These are phyloP conservation scores for Lentinus tigrinus DNA, from an alignment of 768 basidiomycete species.

Conservation along the genomic window DNA sequence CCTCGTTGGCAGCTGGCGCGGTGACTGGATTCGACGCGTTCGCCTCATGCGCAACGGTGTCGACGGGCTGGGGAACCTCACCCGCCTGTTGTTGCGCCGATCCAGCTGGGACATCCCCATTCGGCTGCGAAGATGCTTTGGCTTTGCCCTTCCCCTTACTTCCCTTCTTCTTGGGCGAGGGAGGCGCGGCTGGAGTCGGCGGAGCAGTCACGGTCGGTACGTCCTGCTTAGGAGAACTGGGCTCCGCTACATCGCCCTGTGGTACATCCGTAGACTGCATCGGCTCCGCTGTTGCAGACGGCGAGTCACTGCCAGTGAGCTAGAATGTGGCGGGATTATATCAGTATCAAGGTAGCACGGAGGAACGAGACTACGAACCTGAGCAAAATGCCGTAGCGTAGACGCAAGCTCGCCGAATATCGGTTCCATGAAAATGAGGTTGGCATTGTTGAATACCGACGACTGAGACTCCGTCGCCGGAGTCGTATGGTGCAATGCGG, in stretches of 20 bases:
- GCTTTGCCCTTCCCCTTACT: constrained; percentile 4
- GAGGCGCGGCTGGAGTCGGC: not conserved
- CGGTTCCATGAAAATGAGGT: constrained; percentile 21
- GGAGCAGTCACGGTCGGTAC: not conserved
- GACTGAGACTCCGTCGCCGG: not conserved
- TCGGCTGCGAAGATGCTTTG: not conserved
- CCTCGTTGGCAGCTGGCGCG: not conserved
- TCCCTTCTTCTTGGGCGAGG: not conserved
- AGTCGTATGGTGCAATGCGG: not conserved
- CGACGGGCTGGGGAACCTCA: not conserved
- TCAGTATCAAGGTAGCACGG: not conserved
- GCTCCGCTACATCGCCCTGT: not conserved
- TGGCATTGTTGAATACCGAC: constrained; percentile 1
- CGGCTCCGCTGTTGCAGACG: not conserved
- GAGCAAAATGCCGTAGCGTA: not conserved
- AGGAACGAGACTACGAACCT: not conserved
- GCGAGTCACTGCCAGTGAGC: not conserved
- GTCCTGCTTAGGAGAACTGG: not conserved
- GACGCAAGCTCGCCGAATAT: constrained; percentile 15
- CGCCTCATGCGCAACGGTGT: not conserved
- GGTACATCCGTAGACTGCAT: not conserved
- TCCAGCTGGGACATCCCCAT: no score
- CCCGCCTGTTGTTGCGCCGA: not conserved
- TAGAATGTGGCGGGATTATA: not conserved
- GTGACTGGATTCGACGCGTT: not conserved